Conservation (phyloP, 345 rosid species). For the Boechera stricta region DNA sequence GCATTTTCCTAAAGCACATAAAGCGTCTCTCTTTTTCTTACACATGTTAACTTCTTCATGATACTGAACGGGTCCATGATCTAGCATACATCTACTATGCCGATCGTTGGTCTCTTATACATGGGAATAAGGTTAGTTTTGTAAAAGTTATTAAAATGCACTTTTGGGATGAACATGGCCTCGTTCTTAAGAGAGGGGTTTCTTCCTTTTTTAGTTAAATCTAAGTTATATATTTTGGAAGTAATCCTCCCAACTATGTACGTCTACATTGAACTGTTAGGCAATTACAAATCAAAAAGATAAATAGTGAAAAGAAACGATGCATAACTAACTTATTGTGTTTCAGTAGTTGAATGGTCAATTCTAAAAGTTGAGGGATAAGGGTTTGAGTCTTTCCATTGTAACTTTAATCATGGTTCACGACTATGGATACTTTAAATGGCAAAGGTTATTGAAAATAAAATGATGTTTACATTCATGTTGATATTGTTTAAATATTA, state of each 20-base stretch:
- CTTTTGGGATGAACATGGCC: slow-evolving; percentile 16
- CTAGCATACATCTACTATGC: slow-evolving; percentile 19
- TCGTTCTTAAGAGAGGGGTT: not conserved
- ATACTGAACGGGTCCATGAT: slow-evolving; percentile 36
- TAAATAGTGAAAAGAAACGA: not conserved
- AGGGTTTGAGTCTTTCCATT: not conserved
- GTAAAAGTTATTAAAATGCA: not conserved
- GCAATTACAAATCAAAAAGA: not conserved
- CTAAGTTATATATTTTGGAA: slow-evolving; percentile 9
- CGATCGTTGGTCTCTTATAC: slow-evolving; percentile 21
- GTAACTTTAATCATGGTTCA: not conserved
- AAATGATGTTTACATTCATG: too few species aligned
- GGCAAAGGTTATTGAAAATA: not conserved
- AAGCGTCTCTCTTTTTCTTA: slow-evolving; percentile 37
- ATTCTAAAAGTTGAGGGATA: not conserved
- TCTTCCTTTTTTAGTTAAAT: slow-evolving; percentile 10
- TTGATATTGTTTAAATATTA: not conserved
- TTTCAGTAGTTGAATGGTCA: not conserved
- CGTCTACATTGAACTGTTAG: not conserved
- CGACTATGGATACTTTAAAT: not conserved
- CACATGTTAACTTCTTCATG: slow-evolving; percentile 38
- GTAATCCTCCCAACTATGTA: not conserved
- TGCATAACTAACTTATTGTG: not conserved
- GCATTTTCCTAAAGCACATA: slow-evolving; percentile 37
- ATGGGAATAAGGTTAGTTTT: slow-evolving; percentile 12